Conservation (phyloP, 2,329 filamentous ascomycete genomes). For the Fusarium longipes region DNA sequence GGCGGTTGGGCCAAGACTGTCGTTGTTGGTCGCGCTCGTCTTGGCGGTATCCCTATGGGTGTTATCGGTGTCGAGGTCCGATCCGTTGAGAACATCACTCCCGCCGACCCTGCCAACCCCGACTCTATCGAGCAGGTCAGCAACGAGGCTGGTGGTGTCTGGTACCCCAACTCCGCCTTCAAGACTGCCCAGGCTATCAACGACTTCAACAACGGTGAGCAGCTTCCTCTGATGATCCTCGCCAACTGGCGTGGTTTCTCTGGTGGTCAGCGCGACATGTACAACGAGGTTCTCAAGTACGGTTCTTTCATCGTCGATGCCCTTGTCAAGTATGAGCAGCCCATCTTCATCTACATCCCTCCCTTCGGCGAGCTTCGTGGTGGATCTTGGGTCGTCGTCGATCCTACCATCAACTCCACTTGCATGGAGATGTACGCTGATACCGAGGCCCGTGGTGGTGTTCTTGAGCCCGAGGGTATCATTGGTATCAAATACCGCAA, state of each 20-base stretch:
- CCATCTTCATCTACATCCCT: slow-evolving; percentile 98
- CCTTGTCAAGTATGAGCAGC: slow-evolving; percentile 98
- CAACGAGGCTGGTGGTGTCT: slow-evolving; percentile 97
- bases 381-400: slow-evolving; percentile 99
- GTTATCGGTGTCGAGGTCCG: slow-evolving; percentile 97
- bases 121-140: slow-evolving; percentile 96
- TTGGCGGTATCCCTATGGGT: slow-evolving; percentile 97
- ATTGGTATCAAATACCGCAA: slow-evolving; percentile 98
- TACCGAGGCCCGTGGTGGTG: slow-evolving; percentile 92
- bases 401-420: slow-evolving; percentile 96
- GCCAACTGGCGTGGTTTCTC: slow-evolving; percentile 99
- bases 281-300: slow-evolving; percentile 99
- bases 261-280: slow-evolving; percentile 99
- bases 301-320: slow-evolving; percentile 99
- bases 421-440: slow-evolving; percentile 99
- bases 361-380: slow-evolving; percentile 96
- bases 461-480: slow-evolving; percentile 97
- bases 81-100: slow-evolving; percentile 94
- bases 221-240: slow-evolving; percentile 97
- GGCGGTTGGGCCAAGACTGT: slow-evolving; percentile 98
- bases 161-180: slow-evolving; percentile 99
- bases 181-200: slow-evolving; percentile 99
- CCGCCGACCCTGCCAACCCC: slow-evolving; percentile 96
- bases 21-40: slow-evolving; percentile 93
- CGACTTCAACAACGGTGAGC: slow-evolving; percentile 99